These are phyloP conservation scores for Fusarium nodosum DNA, from an alignment of 2,329 filamentous ascomycete species.

Conservation along the genomic window DNA sequence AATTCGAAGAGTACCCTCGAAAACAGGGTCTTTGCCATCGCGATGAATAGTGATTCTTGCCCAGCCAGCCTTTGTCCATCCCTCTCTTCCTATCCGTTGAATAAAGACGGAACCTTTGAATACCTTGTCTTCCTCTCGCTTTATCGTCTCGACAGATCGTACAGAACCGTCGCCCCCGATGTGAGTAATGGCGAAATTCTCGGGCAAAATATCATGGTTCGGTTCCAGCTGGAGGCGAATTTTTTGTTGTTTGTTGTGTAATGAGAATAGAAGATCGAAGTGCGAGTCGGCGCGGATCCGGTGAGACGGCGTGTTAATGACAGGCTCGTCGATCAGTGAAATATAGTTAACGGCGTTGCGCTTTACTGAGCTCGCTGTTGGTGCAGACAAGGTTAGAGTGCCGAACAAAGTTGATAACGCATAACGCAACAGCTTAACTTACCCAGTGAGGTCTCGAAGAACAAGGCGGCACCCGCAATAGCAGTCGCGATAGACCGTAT, in stretches of 20 bases:
- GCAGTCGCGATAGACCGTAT: conserved; percentile 52
- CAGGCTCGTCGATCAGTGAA: conserved; percentile 78
- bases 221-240: conserved; percentile 87
- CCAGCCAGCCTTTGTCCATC: conserved; percentile 89
- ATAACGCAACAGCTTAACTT: conserved; percentile 22
- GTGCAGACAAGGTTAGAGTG: conserved; percentile 38
- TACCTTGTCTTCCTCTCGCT: conserved; percentile 81
- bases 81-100: conserved; percentile 67
- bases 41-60: conserved; percentile 81
- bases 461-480: conserved; percentile 50
- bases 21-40: conserved; percentile 84
- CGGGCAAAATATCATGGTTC: conserved; percentile 88
- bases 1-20: conserved; percentile 90
- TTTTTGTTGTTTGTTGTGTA: conserved; percentile 75
- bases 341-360: conserved; percentile 84
- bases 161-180: conserved; percentile 79
- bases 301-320: conserved; percentile 83
- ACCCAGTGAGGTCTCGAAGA: conserved; percentile 54
- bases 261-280: conserved; percentile 86
- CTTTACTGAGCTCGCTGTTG: conserved; percentile 75
- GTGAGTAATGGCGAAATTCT: conserved; percentile 80
- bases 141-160: conserved; percentile 74
- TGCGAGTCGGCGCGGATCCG: conserved; percentile 83
- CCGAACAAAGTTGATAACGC: neutral
- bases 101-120: conserved; percentile 86